Percentiles rank a stretch among this genome's conserved stretches.
Conservation (phyloP, 305 asterid species). For the Fraxinus xanthoxyloides region DNA sequence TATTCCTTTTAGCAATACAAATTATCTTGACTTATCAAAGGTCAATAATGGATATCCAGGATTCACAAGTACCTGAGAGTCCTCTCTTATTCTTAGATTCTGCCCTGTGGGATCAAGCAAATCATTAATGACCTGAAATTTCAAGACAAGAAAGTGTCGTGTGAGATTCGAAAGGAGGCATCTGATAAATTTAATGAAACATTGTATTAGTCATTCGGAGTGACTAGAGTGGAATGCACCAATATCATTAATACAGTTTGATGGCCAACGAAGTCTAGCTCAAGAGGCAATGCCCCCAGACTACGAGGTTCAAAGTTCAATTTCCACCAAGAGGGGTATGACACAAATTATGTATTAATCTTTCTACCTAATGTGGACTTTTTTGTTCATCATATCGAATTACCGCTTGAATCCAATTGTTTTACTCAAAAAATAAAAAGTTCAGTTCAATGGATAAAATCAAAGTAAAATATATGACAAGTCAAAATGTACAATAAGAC, state of each 20-base stretch:
- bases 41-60: slow-evolving; percentile 10
- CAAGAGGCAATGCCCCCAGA: background rate
- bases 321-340: background rate
- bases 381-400: background rate
- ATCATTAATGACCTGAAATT: slow-evolving; percentile 76
- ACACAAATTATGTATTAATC: background rate
- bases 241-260: background rate
- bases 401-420: background rate
- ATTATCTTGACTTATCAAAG: slow-evolving; percentile 16
- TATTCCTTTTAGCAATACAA: background rate
- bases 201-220: slow-evolving; percentile 1
- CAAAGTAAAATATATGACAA: background rate
- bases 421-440: background rate
- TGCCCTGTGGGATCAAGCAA: slow-evolving; percentile 82
- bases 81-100: slow-evolving; percentile 76
- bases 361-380: background rate
- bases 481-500: background rate
- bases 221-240: background rate
- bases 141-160: slow-evolving; percentile 21
- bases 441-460: background rate
- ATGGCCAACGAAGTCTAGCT: background rate
- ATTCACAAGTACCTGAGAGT: slow-evolving; percentile 53
- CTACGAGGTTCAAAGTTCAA: background rate
- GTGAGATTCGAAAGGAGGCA: slow-evolving; percentile 20
- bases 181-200: slow-evolving; percentile 5